Base-by-base conservation (phyloP, 1,139 yeast species). In the Magnusiomyces sp. region DNA sequence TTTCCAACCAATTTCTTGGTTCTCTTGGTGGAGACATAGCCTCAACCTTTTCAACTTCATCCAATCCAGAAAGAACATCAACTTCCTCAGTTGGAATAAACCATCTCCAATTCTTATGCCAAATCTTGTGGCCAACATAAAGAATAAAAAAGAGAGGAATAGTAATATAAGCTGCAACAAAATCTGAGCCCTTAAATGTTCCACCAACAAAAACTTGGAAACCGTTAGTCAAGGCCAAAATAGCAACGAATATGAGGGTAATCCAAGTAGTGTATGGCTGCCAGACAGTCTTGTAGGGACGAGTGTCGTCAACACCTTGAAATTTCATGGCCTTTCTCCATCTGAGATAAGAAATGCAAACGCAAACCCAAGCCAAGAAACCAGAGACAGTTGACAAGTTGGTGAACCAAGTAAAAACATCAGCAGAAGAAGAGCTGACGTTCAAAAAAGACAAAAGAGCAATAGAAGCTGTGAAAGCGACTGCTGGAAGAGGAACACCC, bases 191-290 rank as follows among this genome's bases (percentile, higher is more conserved):
- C 46, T 68, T 71, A 60, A 83, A 72, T 43, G 69, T 49, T 16
- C 73, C 77, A 52, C 74, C 71, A 49, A 76, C 79, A 69, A 82
- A 83, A 1, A 77, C 79, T 1, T 72, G 67, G 66, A 77, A 85
- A 31, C 95, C 95, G 68, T 85, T 90, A 55, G 86, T 73, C 58
- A 84, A 70, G 36, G 79, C 77, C 56, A 83, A 70, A 11, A 62
- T 32, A 5, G 53, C 49, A 34, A 83, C 68, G 46, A 76, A 61
- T 52, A 77, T 67, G 32, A 75, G 71, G 9, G 74, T 66, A 48
- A 70, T 64, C 58, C 71, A 75, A 11, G 79, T 69, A 39, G 75
- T 72, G 51, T 61, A 75, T 16, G 80, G 80, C 58, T 74, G 78
- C 41, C 70, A 62, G 9, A 65, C 62, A 4, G 79, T 69, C 52